Base-by-base conservation (phyloP, 2,329 filamentous ascomycete species). In the Ophiostoma piceae region DNA sequence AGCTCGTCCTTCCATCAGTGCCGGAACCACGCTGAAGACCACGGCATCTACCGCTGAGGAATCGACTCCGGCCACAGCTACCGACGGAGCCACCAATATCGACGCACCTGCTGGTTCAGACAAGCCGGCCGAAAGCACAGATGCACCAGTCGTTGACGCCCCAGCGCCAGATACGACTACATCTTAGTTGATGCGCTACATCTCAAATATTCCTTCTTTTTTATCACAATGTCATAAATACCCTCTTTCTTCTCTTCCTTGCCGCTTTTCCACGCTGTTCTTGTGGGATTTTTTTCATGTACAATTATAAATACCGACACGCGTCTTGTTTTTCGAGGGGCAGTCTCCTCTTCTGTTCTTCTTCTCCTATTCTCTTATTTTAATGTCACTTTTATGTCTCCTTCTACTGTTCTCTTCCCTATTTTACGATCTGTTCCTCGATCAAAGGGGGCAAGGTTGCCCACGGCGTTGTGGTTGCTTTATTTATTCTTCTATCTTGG, bases 1-100 rank as follows among this genome's bases (percentile, higher is more conserved):
- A 2, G 82, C 82, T 37, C 82, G 81, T 71, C 80, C 81, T 11
- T 76, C 76, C 0, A 72, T 77, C 5, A 54, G 41, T 6, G 66
- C 41, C 1, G 73, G 75, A 3, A 75, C 76, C 2, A 75, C 75
- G 35, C 72, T 82, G 32, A 84, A 83, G 73, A 75, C 79, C 29
- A 76, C 78, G 14, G 73, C 75, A 19, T 74, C 79, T 1, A 77
- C 67, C 26, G 5, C 11, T 29, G 60, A 64, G 3, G 62, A 65
- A 14, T 22, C 35, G 16, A 64, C 29, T 11, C 32, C 32, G 16
- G 35, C 19, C 7, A 39, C 16, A 14, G 11, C 2, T 12, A 7
- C 35, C 3, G 62, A 65, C 9, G 35, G 35, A 2, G 62, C 19
- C 9, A 7, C 35, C 11, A 65, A 22, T 39, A 9, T 8, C n/a